These are phyloP conservation scores for Pseudogymnoascus sp. DNA, from an alignment of 2,329 filamentous ascomycete genomes.

Conservation along the genomic window DNA sequence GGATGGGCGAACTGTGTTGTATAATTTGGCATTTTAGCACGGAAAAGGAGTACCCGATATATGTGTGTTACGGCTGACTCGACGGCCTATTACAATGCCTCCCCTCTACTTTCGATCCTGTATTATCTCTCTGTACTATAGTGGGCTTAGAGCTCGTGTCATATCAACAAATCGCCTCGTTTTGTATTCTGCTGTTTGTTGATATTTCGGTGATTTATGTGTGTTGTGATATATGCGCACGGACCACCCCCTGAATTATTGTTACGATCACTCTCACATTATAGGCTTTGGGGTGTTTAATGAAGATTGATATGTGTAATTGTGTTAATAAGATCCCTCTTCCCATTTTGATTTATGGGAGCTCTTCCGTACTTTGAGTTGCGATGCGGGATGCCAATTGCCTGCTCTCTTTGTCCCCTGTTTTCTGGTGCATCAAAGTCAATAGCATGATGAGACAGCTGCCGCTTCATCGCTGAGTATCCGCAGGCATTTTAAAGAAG, in stretches of 20 bases:
- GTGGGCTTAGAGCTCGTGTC: not conserved
- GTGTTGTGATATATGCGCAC: not conserved
- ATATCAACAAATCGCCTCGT: conserved; percentile 4
- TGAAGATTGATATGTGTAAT: not conserved
- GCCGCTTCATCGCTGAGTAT: no score
- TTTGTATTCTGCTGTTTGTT: not conserved
- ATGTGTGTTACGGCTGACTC: conserved; percentile 3
- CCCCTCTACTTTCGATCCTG: not conserved
- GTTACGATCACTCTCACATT: not conserved
- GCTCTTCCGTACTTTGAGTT: not conserved
- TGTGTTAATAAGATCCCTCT: not conserved
- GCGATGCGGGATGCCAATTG: no score
- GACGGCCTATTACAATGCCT: not conserved
- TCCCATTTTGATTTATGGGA: not conserved
- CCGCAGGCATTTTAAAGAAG: no score
- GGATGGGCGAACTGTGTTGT: conserved; percentile 7
- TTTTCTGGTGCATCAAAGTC: no score
- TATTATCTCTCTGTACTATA: conserved; percentile 6
- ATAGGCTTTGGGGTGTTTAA: not conserved
- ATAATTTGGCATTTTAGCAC: conserved; percentile 8
- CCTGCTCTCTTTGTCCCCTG: no score
- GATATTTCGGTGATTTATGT: not conserved
- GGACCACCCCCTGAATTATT: not conserved
- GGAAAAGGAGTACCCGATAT: conserved; percentile 10
- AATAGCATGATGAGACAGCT: no score